phyloP scores from a whole-genome alignment of 2,329 filamentous ascomycete genomes.

The Cytospora mali region DNA sequence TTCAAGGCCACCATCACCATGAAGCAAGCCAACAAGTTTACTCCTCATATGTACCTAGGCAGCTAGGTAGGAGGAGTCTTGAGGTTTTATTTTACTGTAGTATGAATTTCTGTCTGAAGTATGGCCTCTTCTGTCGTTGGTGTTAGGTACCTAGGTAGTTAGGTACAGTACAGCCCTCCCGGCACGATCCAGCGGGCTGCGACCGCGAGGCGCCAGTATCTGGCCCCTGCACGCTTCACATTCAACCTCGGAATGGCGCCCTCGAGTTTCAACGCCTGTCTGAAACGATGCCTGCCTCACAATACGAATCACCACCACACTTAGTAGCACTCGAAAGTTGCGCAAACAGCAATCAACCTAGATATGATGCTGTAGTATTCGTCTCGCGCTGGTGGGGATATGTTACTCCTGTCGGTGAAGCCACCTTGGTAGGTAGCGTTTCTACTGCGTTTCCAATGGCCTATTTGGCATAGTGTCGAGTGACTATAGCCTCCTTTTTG shows the following conservation, averaged over 20 bases:
- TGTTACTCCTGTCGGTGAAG: constrained; percentile 7
- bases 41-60: too few relatives aligned
- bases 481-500: constrained; percentile 1
- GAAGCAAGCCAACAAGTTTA: too few relatives aligned
- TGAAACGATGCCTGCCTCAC: constrained; percentile 28
- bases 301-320: constrained; percentile 21
- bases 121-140: background rate
- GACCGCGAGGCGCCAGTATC: constrained; percentile 16
- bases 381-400: constrained; percentile 23
- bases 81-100: background rate
- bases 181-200: constrained; percentile 4
- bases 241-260: constrained; percentile 12
- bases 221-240: constrained; percentile 29
- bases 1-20: background rate
- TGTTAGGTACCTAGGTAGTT: background rate
- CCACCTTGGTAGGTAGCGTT: constrained; percentile 22
- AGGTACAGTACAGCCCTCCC: background rate
- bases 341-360: constrained; percentile 33
- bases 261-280: constrained; percentile 11
- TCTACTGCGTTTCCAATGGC: constrained; percentile 28
- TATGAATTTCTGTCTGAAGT: too few relatives aligned
- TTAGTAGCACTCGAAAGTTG: constrained; percentile 7
- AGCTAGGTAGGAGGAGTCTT: background rate
- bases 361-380: constrained; percentile 10
- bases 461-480: constrained; percentile 20